Base-by-base conservation (phyloP, 148 eudicot species). In the Vaccinium vitisidaea region DNA sequence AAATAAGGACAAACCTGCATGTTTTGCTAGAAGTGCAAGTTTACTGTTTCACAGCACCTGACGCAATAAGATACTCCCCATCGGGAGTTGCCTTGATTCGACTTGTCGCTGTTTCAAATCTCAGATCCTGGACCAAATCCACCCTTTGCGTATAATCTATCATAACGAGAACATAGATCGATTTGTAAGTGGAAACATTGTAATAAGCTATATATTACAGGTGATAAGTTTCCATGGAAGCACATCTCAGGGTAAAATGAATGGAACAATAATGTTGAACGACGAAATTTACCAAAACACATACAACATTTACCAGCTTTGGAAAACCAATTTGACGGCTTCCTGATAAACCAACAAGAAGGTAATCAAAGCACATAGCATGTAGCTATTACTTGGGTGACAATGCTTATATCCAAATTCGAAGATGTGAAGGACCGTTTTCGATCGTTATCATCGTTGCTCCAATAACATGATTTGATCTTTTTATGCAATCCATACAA, bases 11-110 rank as follows among this genome's bases (percentile, higher is more conserved):
- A 3, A 0, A 6, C 16, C 9, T 16, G 6, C n/a, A 43, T 21
- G 30, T 12, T 23, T 75, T 15, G 14, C 19, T 30, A 19, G 78
- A 80, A 69, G 75, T 36, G 58, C 27, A 83, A 69, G 11, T 27
- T 36, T 16, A 55, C 19, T 74, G n/a, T 54, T 49, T 8, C 53
- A 43, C 67, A 27, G 69, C 81, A 96, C 99, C 99, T 90, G 99
- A 95, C 56, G 98, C 99, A 75, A 97, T 89, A 85, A 97, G 91
- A 91, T 88, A 97, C 80, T 97, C 94, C 32, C 99, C 99, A 86
- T 97, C 96, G 63, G 99, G 98, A n/a, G 98, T 93, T 80, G 93
- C 93, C 89, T 94, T 95, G 84, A 96, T 94, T 91, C 87, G 92
- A 58, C 94, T 92, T 74, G 98, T 93, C 46, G 99, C 97, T 21